A percentile compares a stretch with the other conserved stretches of the same genome.
These are phyloP conservation scores for Ophiostoma montium DNA, from an alignment of 2,329 filamentous ascomycete genomes.

Conservation along the genomic window DNA sequence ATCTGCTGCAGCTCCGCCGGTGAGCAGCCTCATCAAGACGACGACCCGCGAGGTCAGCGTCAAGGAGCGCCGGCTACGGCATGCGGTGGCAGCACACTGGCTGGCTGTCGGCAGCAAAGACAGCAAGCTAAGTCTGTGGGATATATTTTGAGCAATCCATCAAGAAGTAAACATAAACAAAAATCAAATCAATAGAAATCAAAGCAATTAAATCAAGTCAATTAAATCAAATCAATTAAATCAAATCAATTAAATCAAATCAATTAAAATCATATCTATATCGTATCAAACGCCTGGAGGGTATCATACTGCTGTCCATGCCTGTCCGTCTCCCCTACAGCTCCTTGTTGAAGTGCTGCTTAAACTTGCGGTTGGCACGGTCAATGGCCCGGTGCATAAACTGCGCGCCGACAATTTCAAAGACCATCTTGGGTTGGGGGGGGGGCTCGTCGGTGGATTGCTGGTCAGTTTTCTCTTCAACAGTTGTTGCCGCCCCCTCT, in stretches of 20 bases:
- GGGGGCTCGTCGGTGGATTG: background rate
- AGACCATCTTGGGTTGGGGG: constrained; percentile 35
- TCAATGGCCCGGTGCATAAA: constrained; percentile 74
- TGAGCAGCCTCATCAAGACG: constrained; percentile 3
- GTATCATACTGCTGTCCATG: constrained; percentile 4
- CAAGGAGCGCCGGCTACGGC: constrained; percentile 47
- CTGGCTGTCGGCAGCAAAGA: constrained; percentile 84
- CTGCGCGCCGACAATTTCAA: constrained; percentile 79
- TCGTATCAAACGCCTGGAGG: background rate
- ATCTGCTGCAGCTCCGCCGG: background rate
- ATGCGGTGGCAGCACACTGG: constrained; percentile 68
- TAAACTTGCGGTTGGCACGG: constrained; percentile 83
- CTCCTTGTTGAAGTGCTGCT: constrained; percentile 62
- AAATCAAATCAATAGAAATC: too few relatives aligned
- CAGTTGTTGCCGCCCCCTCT: too few relatives aligned
- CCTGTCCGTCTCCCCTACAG: constrained; percentile 34
- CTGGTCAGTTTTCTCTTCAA: constrained; percentile 4
- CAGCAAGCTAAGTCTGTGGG: constrained; percentile 90
- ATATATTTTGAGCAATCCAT: constrained; percentile 53
- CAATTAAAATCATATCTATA: too few relatives aligned
- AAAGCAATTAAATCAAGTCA: too few relatives aligned
- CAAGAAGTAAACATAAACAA: background rate
- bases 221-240: background rate
- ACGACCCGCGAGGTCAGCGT: constrained; percentile 30
- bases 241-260: too few relatives aligned